Conservation (phyloP, 352 stramenopile species). For the Peronospora tabacina region DNA sequence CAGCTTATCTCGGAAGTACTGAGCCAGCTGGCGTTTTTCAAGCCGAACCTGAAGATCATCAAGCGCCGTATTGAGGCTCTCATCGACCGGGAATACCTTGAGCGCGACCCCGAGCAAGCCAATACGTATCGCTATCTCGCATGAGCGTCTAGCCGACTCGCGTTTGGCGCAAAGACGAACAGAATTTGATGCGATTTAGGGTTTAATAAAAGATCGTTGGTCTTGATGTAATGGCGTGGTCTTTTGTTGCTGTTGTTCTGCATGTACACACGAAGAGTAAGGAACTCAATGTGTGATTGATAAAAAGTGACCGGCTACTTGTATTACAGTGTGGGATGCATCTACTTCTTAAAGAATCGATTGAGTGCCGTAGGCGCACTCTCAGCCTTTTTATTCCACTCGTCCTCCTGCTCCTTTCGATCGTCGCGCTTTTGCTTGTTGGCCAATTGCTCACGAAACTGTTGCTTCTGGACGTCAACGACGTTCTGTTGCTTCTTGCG, state of each 20-base stretch:
- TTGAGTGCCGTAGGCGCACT: slow-evolving; percentile 73
- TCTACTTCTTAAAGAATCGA: slow-evolving; percentile 85
- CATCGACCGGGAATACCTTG: slow-evolving; percentile 98
- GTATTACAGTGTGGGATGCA: slow-evolving; percentile 27
- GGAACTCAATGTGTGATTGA: slow-evolving; percentile 13
- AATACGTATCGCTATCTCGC: slow-evolving; percentile 95
- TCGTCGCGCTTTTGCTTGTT: slow-evolving; percentile 70
- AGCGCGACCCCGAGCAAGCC: slow-evolving; percentile 92
- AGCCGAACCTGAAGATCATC: slow-evolving; percentile 95
- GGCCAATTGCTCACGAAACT: slow-evolving; percentile 82
- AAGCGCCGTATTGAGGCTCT: slow-evolving; percentile 97
- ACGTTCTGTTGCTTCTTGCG: slow-evolving; percentile 97
- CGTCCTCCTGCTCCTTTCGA: slow-evolving; percentile 56
- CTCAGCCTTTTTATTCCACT: slow-evolving; percentile 76
- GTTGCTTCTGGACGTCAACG: slow-evolving; percentile 91
- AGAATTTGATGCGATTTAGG: slow-evolving; percentile 16
- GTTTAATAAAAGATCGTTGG: slow-evolving; percentile 24
- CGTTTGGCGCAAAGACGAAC: slow-evolving; percentile 10
- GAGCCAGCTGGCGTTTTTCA: slow-evolving; percentile 96
- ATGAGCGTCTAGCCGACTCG: slow-evolving; percentile 35
- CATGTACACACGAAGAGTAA: not conserved
- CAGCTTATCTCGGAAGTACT: slow-evolving; percentile 98
- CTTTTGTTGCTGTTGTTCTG: not conserved
- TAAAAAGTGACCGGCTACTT: slow-evolving; percentile 13
- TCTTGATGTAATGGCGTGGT: slow-evolving; percentile 7